Conservation (phyloP, 2,329 filamentous ascomycete species). For the Hyphodiscus sp. region DNA sequence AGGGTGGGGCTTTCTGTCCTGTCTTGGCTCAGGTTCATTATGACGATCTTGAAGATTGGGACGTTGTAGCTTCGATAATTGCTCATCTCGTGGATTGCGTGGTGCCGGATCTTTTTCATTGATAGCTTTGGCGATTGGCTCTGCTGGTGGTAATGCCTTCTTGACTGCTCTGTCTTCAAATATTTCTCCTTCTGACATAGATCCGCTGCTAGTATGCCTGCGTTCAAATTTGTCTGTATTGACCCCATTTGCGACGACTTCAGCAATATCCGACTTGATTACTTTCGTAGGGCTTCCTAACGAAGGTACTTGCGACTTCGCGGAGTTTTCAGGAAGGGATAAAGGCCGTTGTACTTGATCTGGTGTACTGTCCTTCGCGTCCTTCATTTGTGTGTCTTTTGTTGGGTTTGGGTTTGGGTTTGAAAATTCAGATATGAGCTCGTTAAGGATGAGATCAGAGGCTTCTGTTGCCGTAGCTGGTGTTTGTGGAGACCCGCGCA, state of each 20-base stretch:
- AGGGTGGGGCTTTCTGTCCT: slow-evolving; percentile 9
- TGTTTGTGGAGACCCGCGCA: slow-evolving; percentile 15
- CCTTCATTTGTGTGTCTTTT: slow-evolving; percentile 13
- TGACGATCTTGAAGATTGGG: slow-evolving; percentile 16
- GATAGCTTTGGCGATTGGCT: slow-evolving; percentile 9
- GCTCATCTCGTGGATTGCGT: slow-evolving; percentile 14
- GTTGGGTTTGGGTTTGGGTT: slow-evolving; percentile 16
- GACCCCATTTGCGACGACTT: slow-evolving; percentile 4
- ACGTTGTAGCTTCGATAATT: slow-evolving; percentile 7
- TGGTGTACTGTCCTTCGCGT: slow-evolving; percentile 4
- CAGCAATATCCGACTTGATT: slow-evolving; percentile 11
- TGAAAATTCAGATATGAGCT: slow-evolving; percentile 25
- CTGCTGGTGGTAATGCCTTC: slow-evolving; percentile 12
- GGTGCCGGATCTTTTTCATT: slow-evolving; percentile 12
- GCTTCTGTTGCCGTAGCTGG: slow-evolving; percentile 11
- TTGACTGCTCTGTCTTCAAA: slow-evolving; percentile 22
- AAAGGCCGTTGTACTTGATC: not conserved
- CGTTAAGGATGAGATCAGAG: slow-evolving; percentile 19
- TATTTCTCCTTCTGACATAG: slow-evolving; percentile 28
- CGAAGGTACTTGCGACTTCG: slow-evolving; percentile 18
- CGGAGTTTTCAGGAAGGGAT: not conserved
- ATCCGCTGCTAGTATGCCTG: slow-evolving; percentile 18
- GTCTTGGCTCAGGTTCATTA: slow-evolving; percentile 16
- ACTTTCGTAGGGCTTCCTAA: slow-evolving; percentile 20
- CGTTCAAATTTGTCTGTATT: slow-evolving; percentile 8